Conservation (phyloP, 257 asterid genomes). For the Rauvolfia tetraphylla region DNA sequence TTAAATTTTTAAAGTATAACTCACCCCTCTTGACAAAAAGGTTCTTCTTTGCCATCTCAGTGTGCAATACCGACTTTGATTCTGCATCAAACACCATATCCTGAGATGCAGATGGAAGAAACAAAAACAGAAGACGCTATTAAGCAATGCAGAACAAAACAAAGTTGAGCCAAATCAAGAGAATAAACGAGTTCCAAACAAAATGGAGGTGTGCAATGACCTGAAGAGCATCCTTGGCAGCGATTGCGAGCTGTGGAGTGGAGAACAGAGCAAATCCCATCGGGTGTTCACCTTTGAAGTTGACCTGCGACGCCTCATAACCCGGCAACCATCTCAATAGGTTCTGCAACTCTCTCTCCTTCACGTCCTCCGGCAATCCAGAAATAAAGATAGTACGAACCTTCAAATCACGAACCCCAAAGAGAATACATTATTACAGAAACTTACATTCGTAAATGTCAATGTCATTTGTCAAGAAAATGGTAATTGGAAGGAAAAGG, state of each 20-base stretch:
- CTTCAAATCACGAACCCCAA: slow-evolving; percentile 23
- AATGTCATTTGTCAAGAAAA: neutral
- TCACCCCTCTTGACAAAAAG: slow-evolving; percentile 97
- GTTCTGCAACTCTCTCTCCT: slow-evolving; percentile 95
- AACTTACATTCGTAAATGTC: neutral
- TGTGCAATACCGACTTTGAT: slow-evolving; percentile 79
- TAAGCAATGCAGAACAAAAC: neutral
- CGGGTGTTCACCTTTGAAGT: slow-evolving; percentile 93
- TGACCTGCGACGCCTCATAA: slow-evolving; percentile 97
- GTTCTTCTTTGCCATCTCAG: slow-evolving; percentile 99
- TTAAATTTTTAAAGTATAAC: slow-evolving; percentile 8
- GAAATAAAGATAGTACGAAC: slow-evolving; percentile 86
- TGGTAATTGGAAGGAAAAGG: neutral
- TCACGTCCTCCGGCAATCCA: slow-evolving; percentile 96
- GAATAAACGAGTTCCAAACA: neutral
- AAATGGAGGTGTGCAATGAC: slow-evolving; percentile 22
- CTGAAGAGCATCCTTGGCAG: slow-evolving; percentile 97
- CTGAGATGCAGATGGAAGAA: slow-evolving; percentile 29
- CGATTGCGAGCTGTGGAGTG: slow-evolving; percentile 67
- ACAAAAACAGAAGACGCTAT: neutral
- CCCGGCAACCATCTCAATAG: slow-evolving; percentile 96
- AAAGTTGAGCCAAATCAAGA: neutral
- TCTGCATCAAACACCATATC: slow-evolving; percentile 90
- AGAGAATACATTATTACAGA: neutral
- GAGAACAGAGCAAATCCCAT: slow-evolving; percentile 97